A percentile compares a stretch with the other conserved stretches of the same genome.
These are phyloP conservation scores for Solanum neorickii DNA, from an alignment of 257 asterid species.

Conservation along the genomic window DNA sequence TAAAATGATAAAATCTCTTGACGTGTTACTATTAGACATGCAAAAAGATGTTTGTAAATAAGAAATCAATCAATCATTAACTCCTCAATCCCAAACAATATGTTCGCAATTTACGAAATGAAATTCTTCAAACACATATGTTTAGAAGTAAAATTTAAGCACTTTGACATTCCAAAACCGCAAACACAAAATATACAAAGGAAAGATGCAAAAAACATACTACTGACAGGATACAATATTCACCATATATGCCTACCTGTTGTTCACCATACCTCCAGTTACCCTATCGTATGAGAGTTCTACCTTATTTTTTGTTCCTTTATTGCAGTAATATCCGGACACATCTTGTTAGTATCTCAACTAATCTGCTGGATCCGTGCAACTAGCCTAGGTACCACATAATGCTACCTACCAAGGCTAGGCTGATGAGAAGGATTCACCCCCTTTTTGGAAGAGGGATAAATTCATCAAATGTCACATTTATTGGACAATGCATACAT, in stretches of 20 bases:
- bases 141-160: neutral
- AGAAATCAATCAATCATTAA: neutral
- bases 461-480: neutral
- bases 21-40: neutral
- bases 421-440: neutral
- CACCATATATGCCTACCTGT: neutral
- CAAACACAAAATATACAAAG: neutral
- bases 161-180: neutral
- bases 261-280: neutral
- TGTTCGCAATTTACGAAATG: neutral
- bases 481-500: neutral
- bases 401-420: neutral
- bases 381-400: neutral
- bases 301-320: neutral
- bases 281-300: neutral
- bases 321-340: neutral
- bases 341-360: neutral
- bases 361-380: neutral
- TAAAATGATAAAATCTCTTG: neutral
- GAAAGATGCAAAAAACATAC: neutral
- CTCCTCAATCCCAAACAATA: neutral
- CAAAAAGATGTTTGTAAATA: neutral
- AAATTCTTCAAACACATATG: neutral
- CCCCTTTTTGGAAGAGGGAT: neutral
- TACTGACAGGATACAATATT: neutral